Percentiles rank a stretch among this genome's conserved stretches.
Evolutionary conservation across 2,329 filamentous ascomycete genomes (phyloP).

Genomic region (Diaporthe eres): DNA sequence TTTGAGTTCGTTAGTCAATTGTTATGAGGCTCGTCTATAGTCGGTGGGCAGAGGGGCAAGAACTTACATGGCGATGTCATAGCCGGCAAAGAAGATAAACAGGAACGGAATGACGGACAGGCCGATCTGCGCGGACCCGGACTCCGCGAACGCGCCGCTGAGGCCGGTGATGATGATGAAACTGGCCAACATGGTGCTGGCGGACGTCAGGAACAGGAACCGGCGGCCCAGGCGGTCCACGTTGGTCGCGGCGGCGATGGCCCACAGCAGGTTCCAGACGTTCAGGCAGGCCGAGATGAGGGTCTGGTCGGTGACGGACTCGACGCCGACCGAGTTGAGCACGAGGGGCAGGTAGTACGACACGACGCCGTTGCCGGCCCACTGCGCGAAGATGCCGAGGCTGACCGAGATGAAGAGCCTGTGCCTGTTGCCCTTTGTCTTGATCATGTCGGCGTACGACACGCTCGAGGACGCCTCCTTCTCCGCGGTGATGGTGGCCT

Average conservation of each 20-base stretch:
- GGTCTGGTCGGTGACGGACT: constrained; percentile 38
- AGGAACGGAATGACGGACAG: constrained; percentile 57
- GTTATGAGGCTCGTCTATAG: not conserved
- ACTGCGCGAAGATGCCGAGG: constrained; percentile 50
- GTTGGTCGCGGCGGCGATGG: constrained; percentile 29
- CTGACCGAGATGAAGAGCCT: constrained; percentile 49
- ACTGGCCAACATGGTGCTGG: constrained; percentile 57
- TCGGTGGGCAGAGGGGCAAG: too few relatives aligned
- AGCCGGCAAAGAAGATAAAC: constrained; percentile 56
- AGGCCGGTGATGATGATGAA: constrained; percentile 60
- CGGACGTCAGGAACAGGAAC: constrained; percentile 58
- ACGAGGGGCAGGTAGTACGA: constrained; percentile 31
- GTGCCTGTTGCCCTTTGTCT: constrained; percentile 48
- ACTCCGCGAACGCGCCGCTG: constrained; percentile 53
- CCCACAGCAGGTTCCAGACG: constrained; percentile 41
- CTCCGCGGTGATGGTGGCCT: constrained; percentile 44
- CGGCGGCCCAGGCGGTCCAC: constrained; percentile 51
- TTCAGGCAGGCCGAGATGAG: constrained; percentile 40
- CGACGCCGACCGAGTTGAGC: constrained; percentile 19
- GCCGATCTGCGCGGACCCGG: constrained; percentile 49
- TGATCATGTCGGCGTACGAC: constrained; percentile 43
- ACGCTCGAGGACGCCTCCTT: constrained; percentile 39
- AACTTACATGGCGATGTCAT: constrained; percentile 50
- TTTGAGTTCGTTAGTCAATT: not conserved
- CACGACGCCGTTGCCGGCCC: constrained; percentile 44